A percentile compares a stretch with the other conserved stretches of the same genome.
These are phyloP conservation scores for Nannizzia gypsea DNA, from an alignment of 2,329 filamentous ascomycete genomes.

Conservation along the genomic window DNA sequence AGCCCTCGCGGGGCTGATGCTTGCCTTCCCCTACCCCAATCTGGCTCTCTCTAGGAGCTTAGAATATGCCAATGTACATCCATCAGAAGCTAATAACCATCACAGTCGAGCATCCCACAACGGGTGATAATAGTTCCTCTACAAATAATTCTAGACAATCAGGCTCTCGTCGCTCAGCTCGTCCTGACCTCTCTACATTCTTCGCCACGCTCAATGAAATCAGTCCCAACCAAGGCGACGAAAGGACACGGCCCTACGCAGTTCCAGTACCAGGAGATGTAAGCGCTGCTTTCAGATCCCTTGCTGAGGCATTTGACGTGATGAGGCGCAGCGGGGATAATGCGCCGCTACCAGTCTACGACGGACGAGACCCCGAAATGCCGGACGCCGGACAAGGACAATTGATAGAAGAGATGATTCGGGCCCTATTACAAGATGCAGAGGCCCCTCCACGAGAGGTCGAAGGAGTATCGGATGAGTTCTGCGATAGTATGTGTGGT, in stretches of 20 bases:
- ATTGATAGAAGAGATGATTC: slow-evolving; percentile 45
- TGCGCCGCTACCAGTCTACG: slow-evolving; percentile 27
- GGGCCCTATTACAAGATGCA: slow-evolving; percentile 42
- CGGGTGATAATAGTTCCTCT: slow-evolving; percentile 20
- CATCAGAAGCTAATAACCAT: slow-evolving; percentile 2
- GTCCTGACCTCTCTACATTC: slow-evolving; percentile 55
- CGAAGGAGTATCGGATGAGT: slow-evolving; percentile 50
- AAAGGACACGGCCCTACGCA: slow-evolving; percentile 45
- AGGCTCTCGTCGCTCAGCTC: slow-evolving; percentile 33
- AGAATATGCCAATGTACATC: neutral
- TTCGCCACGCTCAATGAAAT: slow-evolving; percentile 50
- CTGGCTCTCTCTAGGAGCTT: neutral
- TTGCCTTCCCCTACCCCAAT: neutral
- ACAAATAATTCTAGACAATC: slow-evolving; percentile 8
- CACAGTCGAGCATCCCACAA: slow-evolving; percentile 34
- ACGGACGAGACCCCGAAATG: slow-evolving; percentile 31
- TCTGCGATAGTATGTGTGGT: slow-evolving; percentile 39
- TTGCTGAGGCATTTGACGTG: slow-evolving; percentile 49
- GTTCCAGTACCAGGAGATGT: slow-evolving; percentile 50
- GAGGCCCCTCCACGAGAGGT: slow-evolving; percentile 50
- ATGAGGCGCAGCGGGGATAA: slow-evolving; percentile 39
- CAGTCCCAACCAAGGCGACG: slow-evolving; percentile 38
- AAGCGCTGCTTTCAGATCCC: slow-evolving; percentile 46
- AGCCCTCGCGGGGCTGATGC: neutral
- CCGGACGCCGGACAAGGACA: slow-evolving; percentile 18